Percentiles rank a stretch among this genome's conserved stretches.
Conservation (phyloP, 2,329 filamentous ascomycete genomes). For the Hypoxylon sp. region DNA sequence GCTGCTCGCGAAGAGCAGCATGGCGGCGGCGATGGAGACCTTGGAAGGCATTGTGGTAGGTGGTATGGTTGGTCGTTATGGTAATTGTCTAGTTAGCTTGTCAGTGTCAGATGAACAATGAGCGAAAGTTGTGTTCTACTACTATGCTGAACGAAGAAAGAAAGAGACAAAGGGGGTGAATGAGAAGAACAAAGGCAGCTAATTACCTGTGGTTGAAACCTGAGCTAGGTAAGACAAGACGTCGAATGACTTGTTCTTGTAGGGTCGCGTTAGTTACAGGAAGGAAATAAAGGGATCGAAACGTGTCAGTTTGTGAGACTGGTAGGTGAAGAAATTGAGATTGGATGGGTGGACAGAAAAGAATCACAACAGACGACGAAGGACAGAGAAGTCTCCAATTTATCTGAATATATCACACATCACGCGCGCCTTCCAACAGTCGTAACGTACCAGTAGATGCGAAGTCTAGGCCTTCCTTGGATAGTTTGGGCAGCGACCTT, state of each 20-base stretch:
- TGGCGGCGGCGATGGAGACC: constrained; percentile 52
- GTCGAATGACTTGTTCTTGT: constrained; percentile 22
- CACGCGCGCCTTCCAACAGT: constrained; percentile 7
- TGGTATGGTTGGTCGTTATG: constrained; percentile 18
- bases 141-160: not conserved
- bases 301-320: constrained; percentile 23
- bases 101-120: constrained; percentile 4
- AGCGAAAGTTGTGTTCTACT: not conserved
- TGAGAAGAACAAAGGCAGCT: not conserved
- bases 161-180: not conserved
- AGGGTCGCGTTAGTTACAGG: constrained; percentile 26
- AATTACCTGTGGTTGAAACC: constrained; percentile 30
- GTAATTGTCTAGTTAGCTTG: constrained; percentile 3
- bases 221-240: constrained; percentile 23
- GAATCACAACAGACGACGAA: constrained; percentile 7
- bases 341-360: constrained; percentile 1
- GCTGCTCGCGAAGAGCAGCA: constrained; percentile 58
- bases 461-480: constrained; percentile 5
- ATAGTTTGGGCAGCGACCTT: constrained; percentile 1
- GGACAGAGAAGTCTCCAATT: not conserved
- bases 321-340: constrained; percentile 22
- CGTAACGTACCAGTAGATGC: constrained; percentile 15
- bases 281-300: constrained; percentile 15
- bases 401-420: constrained; percentile 15
- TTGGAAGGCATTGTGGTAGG: constrained; percentile 58